A percentile compares a stretch with the other conserved stretches of the same genome.
phyloP scores from a whole-genome alignment of 257 asterid species.

The Petrea volubilis region DNA sequence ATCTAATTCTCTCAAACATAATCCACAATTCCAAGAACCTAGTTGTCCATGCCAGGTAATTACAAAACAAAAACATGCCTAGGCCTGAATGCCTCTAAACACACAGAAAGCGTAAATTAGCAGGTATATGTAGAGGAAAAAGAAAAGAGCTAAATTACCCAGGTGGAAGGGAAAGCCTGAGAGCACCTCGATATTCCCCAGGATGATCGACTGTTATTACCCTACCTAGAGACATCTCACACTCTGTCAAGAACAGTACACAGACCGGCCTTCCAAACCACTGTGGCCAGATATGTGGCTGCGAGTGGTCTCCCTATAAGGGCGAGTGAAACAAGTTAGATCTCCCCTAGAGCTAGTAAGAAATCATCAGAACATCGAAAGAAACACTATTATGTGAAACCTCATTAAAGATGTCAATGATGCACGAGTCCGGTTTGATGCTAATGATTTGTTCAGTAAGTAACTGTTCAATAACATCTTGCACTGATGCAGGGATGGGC shows the following conservation, averaged over 20 bases:
- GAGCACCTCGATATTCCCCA: slow-evolving; percentile 73
- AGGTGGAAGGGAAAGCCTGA: slow-evolving; percentile 65
- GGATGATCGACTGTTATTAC: slow-evolving; percentile 54
- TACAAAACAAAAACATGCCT: not conserved
- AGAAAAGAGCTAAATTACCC: slow-evolving; percentile 53
- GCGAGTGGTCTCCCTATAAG: slow-evolving; percentile 83
- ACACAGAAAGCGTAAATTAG: not conserved
- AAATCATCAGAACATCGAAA: slow-evolving; percentile 18
- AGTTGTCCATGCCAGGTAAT: not conserved
- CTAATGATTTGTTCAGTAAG: slow-evolving; percentile 49
- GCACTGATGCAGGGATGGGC: slow-evolving; percentile 69
- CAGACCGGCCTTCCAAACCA: slow-evolving; percentile 80
- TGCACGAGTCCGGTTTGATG: slow-evolving; percentile 76
- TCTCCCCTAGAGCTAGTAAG: not conserved
- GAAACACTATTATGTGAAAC: slow-evolving; percentile 37
- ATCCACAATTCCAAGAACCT: slow-evolving; percentile 7
- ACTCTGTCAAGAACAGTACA: slow-evolving; percentile 71
- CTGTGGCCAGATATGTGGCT: slow-evolving; percentile 78
- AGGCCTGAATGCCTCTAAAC: slow-evolving; percentile 3
- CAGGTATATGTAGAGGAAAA: not conserved
- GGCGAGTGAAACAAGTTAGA: slow-evolving; percentile 33
- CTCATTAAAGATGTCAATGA: slow-evolving; percentile 81
- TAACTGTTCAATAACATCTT: slow-evolving; percentile 63
- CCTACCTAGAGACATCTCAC: slow-evolving; percentile 82
- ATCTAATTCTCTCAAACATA: not conserved